Evolutionary conservation across 306 rosid genomes (phyloP).

Genomic region (Vigna hirtella): DNA sequence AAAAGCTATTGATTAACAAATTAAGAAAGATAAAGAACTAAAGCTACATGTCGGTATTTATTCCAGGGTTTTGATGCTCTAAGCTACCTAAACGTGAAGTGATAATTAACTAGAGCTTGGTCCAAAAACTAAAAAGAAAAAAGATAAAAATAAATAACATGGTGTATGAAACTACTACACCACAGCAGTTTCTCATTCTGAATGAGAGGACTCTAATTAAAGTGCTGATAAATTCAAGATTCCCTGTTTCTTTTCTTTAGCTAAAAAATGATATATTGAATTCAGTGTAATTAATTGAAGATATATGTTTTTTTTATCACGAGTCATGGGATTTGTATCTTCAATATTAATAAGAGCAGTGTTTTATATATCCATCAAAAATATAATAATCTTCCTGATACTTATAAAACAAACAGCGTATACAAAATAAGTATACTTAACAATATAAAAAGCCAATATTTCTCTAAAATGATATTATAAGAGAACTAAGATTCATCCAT

Average conservation of each 20-base stretch:
- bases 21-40: conserved; percentile 32
- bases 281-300: conserved; percentile 41
- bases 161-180: conserved; percentile 27
- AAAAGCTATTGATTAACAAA: conserved; percentile 36
- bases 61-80: conserved; percentile 40
- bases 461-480: not conserved
- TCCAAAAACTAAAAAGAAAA: no score
- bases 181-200: conserved; percentile 42
- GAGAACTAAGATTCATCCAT: not conserved
- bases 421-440: not conserved
- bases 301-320: conserved; percentile 8
- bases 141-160: not conserved
- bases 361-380: not conserved
- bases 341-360: not conserved
- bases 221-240: conserved; percentile 36
- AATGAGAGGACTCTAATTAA: conserved; percentile 38
- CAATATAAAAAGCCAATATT: not conserved
- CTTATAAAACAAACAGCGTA: not conserved
- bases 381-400: not conserved
- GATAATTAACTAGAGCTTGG: conserved; percentile 24
- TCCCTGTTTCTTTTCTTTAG: conserved; percentile 25
- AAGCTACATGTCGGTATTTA: conserved; percentile 38
- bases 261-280: conserved; percentile 26
- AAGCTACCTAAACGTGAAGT: conserved; percentile 2
- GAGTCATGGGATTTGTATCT: conserved; percentile 12